Evolutionary conservation across 2,329 filamentous ascomycete species (phyloP).

Genomic region (Fusarium torulosum): DNA sequence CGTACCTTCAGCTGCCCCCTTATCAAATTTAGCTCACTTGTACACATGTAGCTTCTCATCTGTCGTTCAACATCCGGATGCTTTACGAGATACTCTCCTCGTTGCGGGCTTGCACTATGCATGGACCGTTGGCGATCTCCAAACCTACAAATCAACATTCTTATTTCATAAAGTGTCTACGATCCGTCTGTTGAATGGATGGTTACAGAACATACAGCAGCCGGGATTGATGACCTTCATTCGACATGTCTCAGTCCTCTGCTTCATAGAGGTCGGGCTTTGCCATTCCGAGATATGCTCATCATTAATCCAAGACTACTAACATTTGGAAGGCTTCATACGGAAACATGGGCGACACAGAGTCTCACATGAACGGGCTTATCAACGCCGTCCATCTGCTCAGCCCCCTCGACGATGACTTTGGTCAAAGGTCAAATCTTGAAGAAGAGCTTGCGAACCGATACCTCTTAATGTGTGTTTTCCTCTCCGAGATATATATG

Average conservation of each 20-base stretch:
- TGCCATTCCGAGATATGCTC: too few relatives aligned
- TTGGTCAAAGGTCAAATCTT: neutral
- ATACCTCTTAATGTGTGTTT: conserved; percentile 39
- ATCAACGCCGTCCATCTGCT: conserved; percentile 34
- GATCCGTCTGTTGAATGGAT: conserved; percentile 33
- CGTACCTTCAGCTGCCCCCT: neutral
- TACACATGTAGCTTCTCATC: conserved; percentile 12
- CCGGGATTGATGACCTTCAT: conserved; percentile 36
- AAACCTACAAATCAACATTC: conserved; percentile 38
- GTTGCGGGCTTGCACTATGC: conserved; percentile 42
- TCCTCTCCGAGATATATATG: accelerated
- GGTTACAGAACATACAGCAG: conserved; percentile 23
- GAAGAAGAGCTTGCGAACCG: conserved; percentile 43
- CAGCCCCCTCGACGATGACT: conserved; percentile 10
- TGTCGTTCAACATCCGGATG: conserved; percentile 37
- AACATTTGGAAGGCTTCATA: conserved; percentile 17
- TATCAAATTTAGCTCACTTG: accelerated
- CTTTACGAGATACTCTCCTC: conserved; percentile 39
- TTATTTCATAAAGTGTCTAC: conserved; percentile 42
- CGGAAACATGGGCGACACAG: conserved; percentile 35
- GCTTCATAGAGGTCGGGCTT: conserved; percentile 31
- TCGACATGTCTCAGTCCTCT: conserved; percentile 37
- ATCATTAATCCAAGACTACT: accelerated
- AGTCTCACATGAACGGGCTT: conserved; percentile 42
- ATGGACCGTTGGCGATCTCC: conserved; percentile 37